Base-by-base conservation (phyloP, 257 asterid species). In the Orobanche coerulescens region DNA sequence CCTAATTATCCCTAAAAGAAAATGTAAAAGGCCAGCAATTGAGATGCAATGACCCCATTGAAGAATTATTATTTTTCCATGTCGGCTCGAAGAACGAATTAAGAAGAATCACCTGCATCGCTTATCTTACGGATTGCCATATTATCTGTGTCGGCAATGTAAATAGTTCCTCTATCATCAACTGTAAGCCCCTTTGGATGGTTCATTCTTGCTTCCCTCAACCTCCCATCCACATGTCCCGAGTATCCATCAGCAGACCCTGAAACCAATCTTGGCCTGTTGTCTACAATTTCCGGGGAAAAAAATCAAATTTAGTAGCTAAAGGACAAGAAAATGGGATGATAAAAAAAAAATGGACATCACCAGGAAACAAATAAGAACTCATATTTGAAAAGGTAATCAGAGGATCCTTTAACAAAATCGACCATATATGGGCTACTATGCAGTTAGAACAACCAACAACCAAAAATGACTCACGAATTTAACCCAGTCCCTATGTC, bases 121-220 rank as follows among this genome's bases (percentile, higher is more conserved):
- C 94, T 82, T 59, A 90, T 87, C 79, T 90, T 90, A 50, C 97
- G 87, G 72, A 90, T 87, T 0, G 90, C 95, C 97, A 90, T 83
- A 50, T 90, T 90, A 52, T 87, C 90, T 0, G 95, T 83, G 69
- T 90, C 97, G 0, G 97, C 97, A 55, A 90, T 66, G 65, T 90
- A 90, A 50, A 90, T 66, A 13, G 87, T 90, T 71, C 97, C 97
- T 75, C 88, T 74, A 71, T 90, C 91, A 65, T 90, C 97, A 56
- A 87, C 81, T 1, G 97, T 83, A 50, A 90, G 76, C 62, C 97
- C 97, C 69, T 90, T 90, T 0, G 97, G 97, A 78, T 87, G 97
- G 54, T 85, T 90, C 97, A 90, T 71, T 69, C 87, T 80, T 34
- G 96, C 94, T 37, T 87, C 97, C 58, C 87, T 82, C 62, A 79